Evolutionary conservation across 2,329 filamentous ascomycete genomes (phyloP).

Genomic region (Talaromyces sp.): DNA sequence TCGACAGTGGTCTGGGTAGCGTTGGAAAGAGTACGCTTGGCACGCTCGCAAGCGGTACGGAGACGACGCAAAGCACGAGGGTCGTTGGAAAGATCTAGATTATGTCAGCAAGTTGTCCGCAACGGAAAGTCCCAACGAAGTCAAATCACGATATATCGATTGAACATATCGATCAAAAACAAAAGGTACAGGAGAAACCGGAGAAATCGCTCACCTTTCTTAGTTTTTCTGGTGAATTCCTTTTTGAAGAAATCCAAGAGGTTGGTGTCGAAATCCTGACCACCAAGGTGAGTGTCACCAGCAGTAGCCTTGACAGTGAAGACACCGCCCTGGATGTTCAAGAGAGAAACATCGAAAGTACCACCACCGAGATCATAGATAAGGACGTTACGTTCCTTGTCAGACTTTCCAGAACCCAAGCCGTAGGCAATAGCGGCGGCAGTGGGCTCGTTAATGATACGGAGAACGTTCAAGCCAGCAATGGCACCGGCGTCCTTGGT

Average conservation of each 20-base stretch:
- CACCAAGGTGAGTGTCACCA: slow-evolving; percentile 95
- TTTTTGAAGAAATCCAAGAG: slow-evolving; percentile 96
- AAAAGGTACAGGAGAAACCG: neutral
- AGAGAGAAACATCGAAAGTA: slow-evolving; percentile 99
- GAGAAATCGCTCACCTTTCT: slow-evolving; percentile 39
- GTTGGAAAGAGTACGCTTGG: slow-evolving; percentile 97
- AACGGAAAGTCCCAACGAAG: neutral
- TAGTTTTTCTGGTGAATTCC: slow-evolving; percentile 77
- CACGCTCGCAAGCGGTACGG: slow-evolving; percentile 96
- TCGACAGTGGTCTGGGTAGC: slow-evolving; percentile 96
- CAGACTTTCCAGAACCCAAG: slow-evolving; percentile 89
- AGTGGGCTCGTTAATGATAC: slow-evolving; percentile 99
- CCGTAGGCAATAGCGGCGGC: slow-evolving; percentile 98
- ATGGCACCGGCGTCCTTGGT: slow-evolving; percentile 99
- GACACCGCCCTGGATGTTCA: slow-evolving; percentile 98
- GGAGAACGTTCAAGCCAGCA: slow-evolving; percentile 93
- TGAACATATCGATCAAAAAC: neutral
- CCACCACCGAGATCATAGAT: slow-evolving; percentile 99
- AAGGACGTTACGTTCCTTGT: slow-evolving; percentile 97
- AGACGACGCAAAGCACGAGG: slow-evolving; percentile 92
- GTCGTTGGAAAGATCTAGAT: slow-evolving; percentile 62
- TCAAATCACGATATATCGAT: neutral
- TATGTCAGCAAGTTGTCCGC: neutral
- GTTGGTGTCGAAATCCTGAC: slow-evolving; percentile 94
- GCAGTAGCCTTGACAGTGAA: slow-evolving; percentile 99